Evolutionary conservation across 192 early-diverging fungal genomes (phyloP).

Genomic region (Endogone sp.): DNA sequence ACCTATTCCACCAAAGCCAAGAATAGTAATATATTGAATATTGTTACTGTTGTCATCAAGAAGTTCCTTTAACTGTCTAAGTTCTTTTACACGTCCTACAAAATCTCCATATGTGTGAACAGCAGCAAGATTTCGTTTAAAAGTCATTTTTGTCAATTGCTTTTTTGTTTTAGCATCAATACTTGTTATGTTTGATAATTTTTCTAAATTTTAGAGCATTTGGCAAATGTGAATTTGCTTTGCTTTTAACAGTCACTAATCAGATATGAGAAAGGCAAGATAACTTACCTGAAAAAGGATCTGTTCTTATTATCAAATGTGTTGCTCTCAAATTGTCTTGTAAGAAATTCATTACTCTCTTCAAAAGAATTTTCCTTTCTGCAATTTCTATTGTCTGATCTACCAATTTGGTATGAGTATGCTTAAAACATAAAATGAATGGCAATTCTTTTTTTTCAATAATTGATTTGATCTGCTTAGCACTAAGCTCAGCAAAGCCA

Average conservation of each 20-base stretch:
- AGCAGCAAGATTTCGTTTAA: not conserved
- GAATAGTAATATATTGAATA: not conserved
- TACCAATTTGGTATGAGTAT: not conserved
- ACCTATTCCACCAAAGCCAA: too few relatives aligned
- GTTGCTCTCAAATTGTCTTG: not conserved
- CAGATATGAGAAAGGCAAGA: not conserved
- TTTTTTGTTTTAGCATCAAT: not conserved
- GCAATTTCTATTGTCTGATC: not conserved
- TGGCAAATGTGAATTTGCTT: not conserved
- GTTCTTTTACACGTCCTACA: not conserved
- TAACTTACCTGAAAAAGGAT: not conserved
- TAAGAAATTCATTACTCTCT: not conserved
- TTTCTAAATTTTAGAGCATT: not conserved
- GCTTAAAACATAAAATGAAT: not conserved
- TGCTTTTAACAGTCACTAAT: not conserved
- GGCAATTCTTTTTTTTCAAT: not conserved
- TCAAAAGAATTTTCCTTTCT: not conserved
- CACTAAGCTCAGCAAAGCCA: not conserved
- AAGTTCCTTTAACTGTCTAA: not conserved
- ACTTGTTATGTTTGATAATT: not conserved
- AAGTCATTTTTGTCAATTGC: not conserved
- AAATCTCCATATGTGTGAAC: not conserved
- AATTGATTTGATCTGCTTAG: not conserved
- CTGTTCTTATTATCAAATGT: not conserved
- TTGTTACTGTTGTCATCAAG: not conserved